A percentile compares a stretch with the other conserved stretches of the same genome.
phyloP scores from a whole-genome alignment of 208 protist genomes.

The Leishmania major region DNA sequence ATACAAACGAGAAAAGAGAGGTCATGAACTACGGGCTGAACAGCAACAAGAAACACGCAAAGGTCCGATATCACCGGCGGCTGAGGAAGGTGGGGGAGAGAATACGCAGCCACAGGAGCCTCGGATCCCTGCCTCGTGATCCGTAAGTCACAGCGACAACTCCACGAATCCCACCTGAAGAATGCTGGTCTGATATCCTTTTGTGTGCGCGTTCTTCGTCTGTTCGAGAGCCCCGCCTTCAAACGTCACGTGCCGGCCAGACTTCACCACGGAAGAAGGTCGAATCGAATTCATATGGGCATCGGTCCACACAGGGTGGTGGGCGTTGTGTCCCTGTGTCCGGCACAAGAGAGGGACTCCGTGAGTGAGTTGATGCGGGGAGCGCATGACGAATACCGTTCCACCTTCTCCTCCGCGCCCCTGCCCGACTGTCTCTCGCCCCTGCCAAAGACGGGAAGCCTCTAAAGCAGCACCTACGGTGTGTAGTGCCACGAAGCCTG shows the following conservation, averaged over 20 bases:
- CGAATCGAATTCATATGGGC: neutral
- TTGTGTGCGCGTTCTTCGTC: neutral
- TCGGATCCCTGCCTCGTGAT: neutral
- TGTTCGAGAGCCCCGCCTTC: neutral
- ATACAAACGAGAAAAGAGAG: neutral
- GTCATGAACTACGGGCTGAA: neutral
- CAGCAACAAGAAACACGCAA: neutral
- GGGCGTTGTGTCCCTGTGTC: neutral
- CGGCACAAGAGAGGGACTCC: neutral
- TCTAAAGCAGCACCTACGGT: neutral
- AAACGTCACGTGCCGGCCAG: neutral
- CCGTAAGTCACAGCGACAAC: neutral
- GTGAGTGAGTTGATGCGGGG: neutral
- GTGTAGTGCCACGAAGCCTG: neutral
- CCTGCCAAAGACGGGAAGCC: neutral
- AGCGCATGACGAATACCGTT: too few relatives aligned
- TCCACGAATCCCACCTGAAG: neutral
- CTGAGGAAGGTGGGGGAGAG: neutral
- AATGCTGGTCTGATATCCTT: neutral
- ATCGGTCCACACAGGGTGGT: neutral
- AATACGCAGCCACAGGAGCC: neutral
- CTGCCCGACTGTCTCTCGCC: neutral
- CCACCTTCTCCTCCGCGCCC: neutral
- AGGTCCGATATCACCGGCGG: neutral
- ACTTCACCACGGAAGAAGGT: neutral